These are phyloP conservation scores for Juncus inflexus DNA, from an alignment of 176 grass and related monocot genomes.

Conservation along the genomic window DNA sequence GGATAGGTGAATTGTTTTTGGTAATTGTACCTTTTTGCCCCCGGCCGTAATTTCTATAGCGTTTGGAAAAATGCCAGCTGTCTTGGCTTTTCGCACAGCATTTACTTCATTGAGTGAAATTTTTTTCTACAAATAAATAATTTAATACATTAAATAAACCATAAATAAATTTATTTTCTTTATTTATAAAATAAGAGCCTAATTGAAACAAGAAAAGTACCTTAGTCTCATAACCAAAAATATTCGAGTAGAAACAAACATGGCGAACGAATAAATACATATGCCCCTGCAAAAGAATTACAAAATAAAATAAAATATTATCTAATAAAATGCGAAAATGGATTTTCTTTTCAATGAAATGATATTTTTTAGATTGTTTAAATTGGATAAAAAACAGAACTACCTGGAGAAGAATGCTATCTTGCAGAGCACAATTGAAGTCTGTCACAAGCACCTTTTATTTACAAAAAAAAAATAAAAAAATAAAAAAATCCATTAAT, in stretches of 20 bases:
- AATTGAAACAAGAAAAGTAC: slow-evolving; percentile 35
- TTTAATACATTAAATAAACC: slow-evolving; percentile 9
- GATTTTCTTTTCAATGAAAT: too few species aligned
- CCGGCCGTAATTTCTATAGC: slow-evolving; percentile 93
- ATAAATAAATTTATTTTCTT: neutral
- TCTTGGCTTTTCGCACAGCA: slow-evolving; percentile 94
- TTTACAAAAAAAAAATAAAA: neutral
- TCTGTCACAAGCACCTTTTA: slow-evolving; percentile 80
- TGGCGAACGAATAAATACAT: slow-evolving; percentile 98
- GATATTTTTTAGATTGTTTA: slow-evolving; percentile 1
- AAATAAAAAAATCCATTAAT: neutral
- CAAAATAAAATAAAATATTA: slow-evolving; percentile 22
- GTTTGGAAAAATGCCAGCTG: slow-evolving; percentile 89
- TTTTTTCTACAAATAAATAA: slow-evolving; percentile 62
- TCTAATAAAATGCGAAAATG: slow-evolving; percentile 20
- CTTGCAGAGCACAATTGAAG: slow-evolving; percentile 92
- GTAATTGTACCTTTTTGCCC: slow-evolving; percentile 55
- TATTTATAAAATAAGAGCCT: slow-evolving; percentile 7
- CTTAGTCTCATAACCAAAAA: slow-evolving; percentile 98
- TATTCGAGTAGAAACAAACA: slow-evolving; percentile 95
- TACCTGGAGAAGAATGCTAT: slow-evolving; percentile 98
- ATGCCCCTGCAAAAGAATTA: slow-evolving; percentile 57
- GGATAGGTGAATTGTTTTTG: neutral
- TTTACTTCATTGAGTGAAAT: slow-evolving; percentile 76
- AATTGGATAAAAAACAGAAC: slow-evolving; percentile 7